Base-by-base conservation (phyloP, 202 grass and related monocot species). In the Schoenoplectus triqueter region DNA sequence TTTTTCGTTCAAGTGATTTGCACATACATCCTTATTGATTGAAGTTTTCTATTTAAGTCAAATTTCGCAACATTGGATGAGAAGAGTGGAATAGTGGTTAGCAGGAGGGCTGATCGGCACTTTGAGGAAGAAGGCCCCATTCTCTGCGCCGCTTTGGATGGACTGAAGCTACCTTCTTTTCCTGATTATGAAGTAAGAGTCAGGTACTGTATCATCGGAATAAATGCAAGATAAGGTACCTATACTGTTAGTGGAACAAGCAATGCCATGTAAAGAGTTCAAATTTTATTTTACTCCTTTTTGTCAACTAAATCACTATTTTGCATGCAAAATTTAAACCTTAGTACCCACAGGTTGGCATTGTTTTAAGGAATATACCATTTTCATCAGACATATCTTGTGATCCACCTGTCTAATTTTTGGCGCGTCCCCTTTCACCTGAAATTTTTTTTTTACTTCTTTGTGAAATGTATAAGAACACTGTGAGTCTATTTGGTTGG, bases 111-210 rank as follows among this genome's bases (percentile, higher is more conserved):
- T 0, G 91, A 98, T 87, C 72, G 93, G 40, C 95, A 98, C 80
- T 95, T 98, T 86, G 95, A 98, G 86, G 95, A 95, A 90, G 95
- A 98, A 84, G 95, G 95, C 0, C 90, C 93, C 1, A 87, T 95
- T 20, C 90, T 95, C 17, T 98, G 90, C 52, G 87, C 91, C 13
- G 90, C 91, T 2, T 87, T 98, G 65, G 93, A 98, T 88, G 87
- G 91, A 71, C 86, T 98, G 91, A 98, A 90, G 78, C 91, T 95
- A 57, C 86, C 91, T 6, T 95, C 86, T 0, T 98, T 92, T 85
- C 91, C 90, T 9, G 91, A 91, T 50, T 95, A 95, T 67, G 88
- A 95, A 95, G 91, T 95, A 83, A 93, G 96, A 94, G 90, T 98
- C 87, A 98, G 91, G 95, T 97, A 84, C 66, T 42, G 42, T 13